Conservation (phyloP, 441 rosid species). For the Omphalea diandra region DNA sequence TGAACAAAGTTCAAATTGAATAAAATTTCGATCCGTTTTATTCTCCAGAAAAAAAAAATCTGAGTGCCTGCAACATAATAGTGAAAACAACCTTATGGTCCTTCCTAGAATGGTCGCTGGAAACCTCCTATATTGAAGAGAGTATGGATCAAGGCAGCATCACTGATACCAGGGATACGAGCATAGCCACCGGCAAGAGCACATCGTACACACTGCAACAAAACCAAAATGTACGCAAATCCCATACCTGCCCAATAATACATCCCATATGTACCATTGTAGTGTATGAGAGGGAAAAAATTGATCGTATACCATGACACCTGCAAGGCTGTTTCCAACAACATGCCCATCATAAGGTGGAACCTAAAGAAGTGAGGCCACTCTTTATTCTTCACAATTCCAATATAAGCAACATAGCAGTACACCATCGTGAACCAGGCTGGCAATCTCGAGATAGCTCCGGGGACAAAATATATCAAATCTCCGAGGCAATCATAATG, state of each 20-base stretch:
- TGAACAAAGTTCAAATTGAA: no score
- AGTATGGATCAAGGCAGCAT: conserved; percentile 69
- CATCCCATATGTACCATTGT: conserved; percentile 55
- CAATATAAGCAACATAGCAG: conserved; percentile 48
- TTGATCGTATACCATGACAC: conserved; percentile 55
- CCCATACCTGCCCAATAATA: conserved; percentile 66
- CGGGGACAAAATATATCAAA: conserved; percentile 59
- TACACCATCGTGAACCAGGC: conserved; percentile 65
- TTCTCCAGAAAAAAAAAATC: no score
- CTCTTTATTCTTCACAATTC: conserved; percentile 59
- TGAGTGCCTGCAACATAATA: no score
- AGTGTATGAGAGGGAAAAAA: conserved; percentile 70
- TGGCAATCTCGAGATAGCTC: conserved; percentile 67
- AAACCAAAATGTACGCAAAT: conserved; percentile 42
- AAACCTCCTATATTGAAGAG: conserved; percentile 56
- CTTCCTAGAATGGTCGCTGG: conserved; percentile 45
- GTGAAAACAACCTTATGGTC: no score
- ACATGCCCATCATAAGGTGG: conserved; percentile 88
- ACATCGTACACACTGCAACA: conserved; percentile 58
- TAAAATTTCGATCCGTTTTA: no score
- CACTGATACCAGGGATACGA: conserved; percentile 52
- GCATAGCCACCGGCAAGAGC: conserved; percentile 65
- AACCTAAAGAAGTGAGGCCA: conserved; percentile 72
- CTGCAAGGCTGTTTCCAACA: conserved; percentile 68
- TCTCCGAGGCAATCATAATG: conserved; percentile 42